Conservation (phyloP, 768 basidiomycete genomes). For the Lactifluus volemus region DNA sequence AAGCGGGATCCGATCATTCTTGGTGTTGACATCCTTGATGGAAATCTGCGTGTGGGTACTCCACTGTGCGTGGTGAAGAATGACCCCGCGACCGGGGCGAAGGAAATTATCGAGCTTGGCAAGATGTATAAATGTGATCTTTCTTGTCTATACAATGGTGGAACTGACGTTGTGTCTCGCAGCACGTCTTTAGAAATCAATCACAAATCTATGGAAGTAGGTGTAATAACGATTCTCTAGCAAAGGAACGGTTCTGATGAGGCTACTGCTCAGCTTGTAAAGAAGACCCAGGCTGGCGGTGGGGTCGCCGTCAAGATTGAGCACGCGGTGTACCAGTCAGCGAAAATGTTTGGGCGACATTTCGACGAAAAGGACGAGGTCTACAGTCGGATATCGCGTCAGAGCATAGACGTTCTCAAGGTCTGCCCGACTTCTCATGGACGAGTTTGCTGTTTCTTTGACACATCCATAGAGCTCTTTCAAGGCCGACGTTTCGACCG, state of each 20-base stretch:
- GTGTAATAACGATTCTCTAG: conserved; percentile 18
- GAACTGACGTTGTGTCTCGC: conserved; percentile 5
- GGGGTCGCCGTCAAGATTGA: conserved; percentile 99
- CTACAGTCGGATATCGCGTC: conserved; percentile 81
- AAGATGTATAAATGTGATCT: conserved; percentile 62
- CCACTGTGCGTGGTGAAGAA: conserved; percentile 91
- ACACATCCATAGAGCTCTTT: conserved; percentile 54
- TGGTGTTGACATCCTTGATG: conserved; percentile 94
- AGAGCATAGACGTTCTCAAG: conserved; percentile 95
- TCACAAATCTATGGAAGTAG: conserved; percentile 78
- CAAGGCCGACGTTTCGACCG: conserved; percentile 78
- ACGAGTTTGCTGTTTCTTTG: conserved; percentile 8
- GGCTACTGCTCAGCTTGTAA: conserved; percentile 54
- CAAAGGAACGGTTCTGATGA: neutral
- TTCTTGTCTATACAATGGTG: neutral
- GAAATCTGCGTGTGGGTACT: conserved; percentile 83
- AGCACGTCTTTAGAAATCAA: conserved; percentile 98
- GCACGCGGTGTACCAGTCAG: conserved; percentile 90
- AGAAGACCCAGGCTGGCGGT: conserved; percentile 89
- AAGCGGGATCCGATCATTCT: conserved; percentile 97
- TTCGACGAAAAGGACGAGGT: conserved; percentile 95
- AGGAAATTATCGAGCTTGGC: conserved; percentile 85
- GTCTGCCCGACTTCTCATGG: conserved; percentile 29
- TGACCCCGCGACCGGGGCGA: conserved; percentile 83
- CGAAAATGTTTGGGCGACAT: conserved; percentile 93